Evolutionary conservation across 2,329 filamentous ascomycete species (phyloP).

Genomic region (Pestalotiopsis sp.): DNA sequence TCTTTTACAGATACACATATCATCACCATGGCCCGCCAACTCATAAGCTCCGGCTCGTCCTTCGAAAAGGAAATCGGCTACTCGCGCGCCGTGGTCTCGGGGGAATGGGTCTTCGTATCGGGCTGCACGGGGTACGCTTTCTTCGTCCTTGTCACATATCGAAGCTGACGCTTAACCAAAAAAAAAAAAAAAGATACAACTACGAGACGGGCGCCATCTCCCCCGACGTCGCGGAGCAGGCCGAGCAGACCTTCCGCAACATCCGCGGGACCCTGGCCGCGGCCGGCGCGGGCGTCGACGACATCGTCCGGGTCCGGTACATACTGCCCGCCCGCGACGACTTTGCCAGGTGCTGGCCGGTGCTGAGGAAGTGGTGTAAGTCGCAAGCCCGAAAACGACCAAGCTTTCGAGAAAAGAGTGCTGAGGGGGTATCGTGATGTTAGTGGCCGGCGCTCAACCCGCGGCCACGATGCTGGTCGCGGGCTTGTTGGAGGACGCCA

Average conservation of each 20-base stretch:
- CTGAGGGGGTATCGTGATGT: too few species aligned
- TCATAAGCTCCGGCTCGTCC: slow-evolving; percentile 51
- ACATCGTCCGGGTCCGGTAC: slow-evolving; percentile 55
- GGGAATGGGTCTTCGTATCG: slow-evolving; percentile 55
- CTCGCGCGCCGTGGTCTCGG: slow-evolving; percentile 54
- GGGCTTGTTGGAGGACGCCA: slow-evolving; percentile 50
- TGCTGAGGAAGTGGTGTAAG: slow-evolving; percentile 52
- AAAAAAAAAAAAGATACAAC: slow-evolving; percentile 55
- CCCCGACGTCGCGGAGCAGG: slow-evolving; percentile 45
- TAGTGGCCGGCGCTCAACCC: slow-evolving; percentile 39
- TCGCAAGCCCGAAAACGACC: too few species aligned
- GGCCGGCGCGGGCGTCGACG: slow-evolving; percentile 43
- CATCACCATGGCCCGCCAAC: slow-evolving; percentile 34
- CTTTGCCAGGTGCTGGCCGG: slow-evolving; percentile 52
- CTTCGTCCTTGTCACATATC: too few species aligned
- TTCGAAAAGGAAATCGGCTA: slow-evolving; percentile 58
- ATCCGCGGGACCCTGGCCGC: slow-evolving; percentile 46
- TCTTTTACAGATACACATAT: neutral
- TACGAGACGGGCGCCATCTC: slow-evolving; percentile 50
- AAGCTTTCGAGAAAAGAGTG: too few species aligned
- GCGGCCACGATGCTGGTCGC: slow-evolving; percentile 58
- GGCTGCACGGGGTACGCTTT: slow-evolving; percentile 53
- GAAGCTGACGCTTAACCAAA: neutral
- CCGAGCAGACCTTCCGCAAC: slow-evolving; percentile 52
- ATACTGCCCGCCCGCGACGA: slow-evolving; percentile 50